Percentiles rank a stretch among this genome's conserved stretches.
Conservation (phyloP, 495 filamentous ascomycete species). For the Xanthoparmelia taractica region DNA sequence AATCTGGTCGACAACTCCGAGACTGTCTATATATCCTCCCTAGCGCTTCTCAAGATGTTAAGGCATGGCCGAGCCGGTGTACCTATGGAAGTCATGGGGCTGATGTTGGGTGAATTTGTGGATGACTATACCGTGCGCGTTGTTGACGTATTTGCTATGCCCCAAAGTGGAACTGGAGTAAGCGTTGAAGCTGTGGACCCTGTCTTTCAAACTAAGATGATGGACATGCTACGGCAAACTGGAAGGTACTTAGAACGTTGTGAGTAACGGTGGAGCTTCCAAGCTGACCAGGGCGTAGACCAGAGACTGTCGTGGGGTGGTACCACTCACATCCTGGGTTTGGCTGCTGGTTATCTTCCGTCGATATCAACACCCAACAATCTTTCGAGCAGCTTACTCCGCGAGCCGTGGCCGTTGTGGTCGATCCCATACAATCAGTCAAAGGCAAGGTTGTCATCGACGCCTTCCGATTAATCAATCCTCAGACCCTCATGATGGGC, state of each 20-base stretch:
- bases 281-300: conserved; percentile 45
- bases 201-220: conserved; percentile 99
- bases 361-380: conserved; percentile 99
- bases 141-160: conserved; percentile 98
- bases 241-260: conserved; percentile 37
- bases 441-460: conserved; percentile 99
- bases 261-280: not conserved
- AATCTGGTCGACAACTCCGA: conserved; percentile 96
- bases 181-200: conserved; percentile 97
- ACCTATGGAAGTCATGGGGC: conserved; percentile 99
- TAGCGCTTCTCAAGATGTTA: conserved; percentile 96
- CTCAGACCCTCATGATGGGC: conserved; percentile 95
- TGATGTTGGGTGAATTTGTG: conserved; percentile 98
- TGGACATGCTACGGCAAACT: conserved; percentile 98
- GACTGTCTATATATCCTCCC: conserved; percentile 97
- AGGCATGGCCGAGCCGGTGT: conserved; percentile 94
- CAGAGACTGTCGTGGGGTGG: conserved; percentile 96
- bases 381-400: conserved; percentile 97
- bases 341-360: conserved; percentile 96
- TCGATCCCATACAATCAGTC: conserved; percentile 97
- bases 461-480: conserved; percentile 97
- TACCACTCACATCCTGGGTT: conserved; percentile 99
- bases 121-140: conserved; percentile 98
- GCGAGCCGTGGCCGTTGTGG: conserved; percentile 91
- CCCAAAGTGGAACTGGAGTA: conserved; percentile 96